Base-by-base conservation (phyloP, 495 filamentous ascomycete genomes). In the Hyaloscypha variabilis region DNA sequence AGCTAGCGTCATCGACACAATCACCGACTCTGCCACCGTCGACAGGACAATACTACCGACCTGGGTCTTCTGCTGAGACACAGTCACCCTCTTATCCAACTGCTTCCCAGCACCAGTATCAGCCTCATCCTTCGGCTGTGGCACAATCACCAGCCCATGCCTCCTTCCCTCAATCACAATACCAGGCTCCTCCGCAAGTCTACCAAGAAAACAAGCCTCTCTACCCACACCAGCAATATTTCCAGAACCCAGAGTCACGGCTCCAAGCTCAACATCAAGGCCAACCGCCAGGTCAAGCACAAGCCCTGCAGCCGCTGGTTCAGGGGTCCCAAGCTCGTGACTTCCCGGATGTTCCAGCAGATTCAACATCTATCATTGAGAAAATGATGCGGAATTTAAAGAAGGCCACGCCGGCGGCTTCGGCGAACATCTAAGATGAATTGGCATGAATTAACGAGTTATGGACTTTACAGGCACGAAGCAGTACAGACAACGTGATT, bases 301-400 rank as follows among this genome's bases (percentile, higher is more conserved):
- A 66, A 58, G 30, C 29, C 2, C 67, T 46, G 52, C 68, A 60
- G 2, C 66, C 68, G 6, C 65, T 31, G 14, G 39, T 29, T 31
- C 46, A 23, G 39, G 25, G 56, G 63, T 34, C 29, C 19, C 64
- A 23, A 55, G 42, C 8, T 58, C 70, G 19, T 61, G 74, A 76
- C 36, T 70, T 77, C 29, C 73, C 75, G 11, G 78, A 78, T 68
- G 73, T 79, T 19, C 75, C 79, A 19, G 72, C 73, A n/a, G 78
- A 80, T 52, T 78, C 78, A 6, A 76, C 77, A 68, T 77, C 77
- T 31, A 61, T 85, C n/a, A 73, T 85, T 50, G 79, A 85, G 72
- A 77, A 77, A 68, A 79, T 85, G 66, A 80, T 85, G 71, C 58
- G 59, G 36, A 78, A 78, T 54, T 66, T 81, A 23, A 73, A 71